Evolutionary conservation across 345 rosid species (phyloP), one percentile per base, ranked within the genome.

Genomic region (Orychophragmus violaceus): DNA sequence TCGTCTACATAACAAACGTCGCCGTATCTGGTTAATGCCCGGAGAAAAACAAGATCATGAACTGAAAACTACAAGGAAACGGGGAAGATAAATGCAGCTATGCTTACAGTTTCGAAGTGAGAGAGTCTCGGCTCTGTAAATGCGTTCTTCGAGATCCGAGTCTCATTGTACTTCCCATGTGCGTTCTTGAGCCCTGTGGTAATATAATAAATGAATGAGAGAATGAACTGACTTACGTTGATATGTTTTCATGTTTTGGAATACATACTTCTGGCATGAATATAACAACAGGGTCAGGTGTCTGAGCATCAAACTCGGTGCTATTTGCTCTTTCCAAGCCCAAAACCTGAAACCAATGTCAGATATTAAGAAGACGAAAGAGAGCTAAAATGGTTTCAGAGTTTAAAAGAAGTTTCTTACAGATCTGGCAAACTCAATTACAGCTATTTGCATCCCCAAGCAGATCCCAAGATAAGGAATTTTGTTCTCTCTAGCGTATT

Each of bases 111-210:
- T 88, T 90, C 25, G 97, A 90, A 74, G 97, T 78, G 62, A 87
- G 68, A 73, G 95, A 86, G 79, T 90, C 86, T 64, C 68, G 78
- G 39, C 75, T 82, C 78, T 84, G 80, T 64, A 93, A 81, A 35
- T 81, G 78, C 14, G 98, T 93, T 75, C 78, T 85, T 66, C 98
- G 91, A 42, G 95, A 86, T 75, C 98, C 98, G 53, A 90, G 76
- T 70, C 98, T 85, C 99, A 93, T 90, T 58, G 98, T 93, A 70
- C 96, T 92, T 78, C 98, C 98, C 98, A 88, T 88, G 71, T 93
- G 97, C 0, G 97, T 93, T 82, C 84, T 86, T 70, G 99, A 93
- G 64, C 99, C 97, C 99, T 90, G 75, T 37, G 54, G 62, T 51
- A 55, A 70, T 61, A 45, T 66, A 24, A 45, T 65, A 33, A 46